Base-by-base conservation (phyloP, 2,329 filamentous ascomycete species). In the Trichoderma sp. region DNA sequence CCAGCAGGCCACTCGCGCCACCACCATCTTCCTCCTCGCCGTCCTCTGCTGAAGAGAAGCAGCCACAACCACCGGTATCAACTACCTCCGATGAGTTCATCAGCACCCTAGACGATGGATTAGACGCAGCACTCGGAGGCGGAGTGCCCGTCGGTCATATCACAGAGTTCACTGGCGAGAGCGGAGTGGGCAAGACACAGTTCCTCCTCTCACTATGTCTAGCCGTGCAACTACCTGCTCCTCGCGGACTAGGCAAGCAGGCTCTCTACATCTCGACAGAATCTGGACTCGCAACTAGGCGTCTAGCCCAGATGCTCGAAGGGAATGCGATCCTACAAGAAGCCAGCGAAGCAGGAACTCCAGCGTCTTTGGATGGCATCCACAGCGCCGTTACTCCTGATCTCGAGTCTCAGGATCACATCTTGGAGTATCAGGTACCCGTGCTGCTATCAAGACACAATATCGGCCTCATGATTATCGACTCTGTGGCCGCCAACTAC, bases 231-330 rank as follows among this genome's bases (percentile, higher is more conserved):
- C 89, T 98, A 5, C 89, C 92, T 2, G 80, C 88, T 1, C 91
- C 92, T 0, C 83, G 84, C 50, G 93, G 92, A 6, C 84, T 93
- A 0, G 86, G 86, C 42, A 88, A 89, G 69, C 86, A 89, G n/a
- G 90, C 92, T 1, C 84, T 99, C 39, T 99, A 99, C 83, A 92
- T 99, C 74, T 96, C 94, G 1, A 98, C 95, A 52, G 95, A 99
- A 80, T 90, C 93, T 0, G 84, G 92, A 1, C 86, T 99, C 2
- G 89, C 93, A 22, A 98, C 94, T 6, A 87, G 82, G 3, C 92
- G 95, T 22, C 87, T 99, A 0, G 81, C 88, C 0, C 93, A 98
- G 78, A 89, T 99, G 70, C 86, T 97, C 1, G 77, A 83, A 27
- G 82, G 82, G 54, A 88, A 97, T 77, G 88, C 90, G 0, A 75